These are phyloP conservation scores for Persicaria maculosa DNA, from an alignment of 148 eudicot species.

Conservation along the genomic window DNA sequence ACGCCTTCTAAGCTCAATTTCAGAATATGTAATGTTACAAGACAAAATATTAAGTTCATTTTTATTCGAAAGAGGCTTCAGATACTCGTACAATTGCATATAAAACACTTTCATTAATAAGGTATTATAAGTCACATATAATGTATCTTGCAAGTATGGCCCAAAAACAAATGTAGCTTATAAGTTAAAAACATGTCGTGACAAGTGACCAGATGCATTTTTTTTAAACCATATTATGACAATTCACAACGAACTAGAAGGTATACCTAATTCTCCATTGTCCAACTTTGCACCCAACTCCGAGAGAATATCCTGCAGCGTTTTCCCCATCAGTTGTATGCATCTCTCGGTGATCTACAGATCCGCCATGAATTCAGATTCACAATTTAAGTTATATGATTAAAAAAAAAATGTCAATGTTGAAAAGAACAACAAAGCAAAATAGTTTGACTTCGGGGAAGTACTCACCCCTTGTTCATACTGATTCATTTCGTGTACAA, in stretches of 20 bases:
- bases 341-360: conserved; percentile 73
- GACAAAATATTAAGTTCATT: neutral
- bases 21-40: neutral
- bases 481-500: conserved; percentile 72
- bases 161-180: neutral
- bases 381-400: neutral
- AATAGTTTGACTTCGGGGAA: neutral
- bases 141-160: neutral
- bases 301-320: conserved; percentile 60
- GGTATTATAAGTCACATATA: too few relatives aligned
- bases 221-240: too few relatives aligned
- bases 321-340: conserved; percentile 60
- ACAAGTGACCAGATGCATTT: too few relatives aligned
- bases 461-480: conserved; percentile 68
- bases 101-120: too few relatives aligned
- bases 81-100: too few relatives aligned
- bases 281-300: conserved; percentile 55
- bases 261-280: conserved; percentile 63
- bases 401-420: neutral
- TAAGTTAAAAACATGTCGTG: too few relatives aligned
- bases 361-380: conserved; percentile 16
- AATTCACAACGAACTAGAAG: neutral
- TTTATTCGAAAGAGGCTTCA: too few relatives aligned
- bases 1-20: neutral
- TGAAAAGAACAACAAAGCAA: too few relatives aligned